Conservation (phyloP, 2,329 filamentous ascomycete genomes). For the Alternaria brassicae region DNA sequence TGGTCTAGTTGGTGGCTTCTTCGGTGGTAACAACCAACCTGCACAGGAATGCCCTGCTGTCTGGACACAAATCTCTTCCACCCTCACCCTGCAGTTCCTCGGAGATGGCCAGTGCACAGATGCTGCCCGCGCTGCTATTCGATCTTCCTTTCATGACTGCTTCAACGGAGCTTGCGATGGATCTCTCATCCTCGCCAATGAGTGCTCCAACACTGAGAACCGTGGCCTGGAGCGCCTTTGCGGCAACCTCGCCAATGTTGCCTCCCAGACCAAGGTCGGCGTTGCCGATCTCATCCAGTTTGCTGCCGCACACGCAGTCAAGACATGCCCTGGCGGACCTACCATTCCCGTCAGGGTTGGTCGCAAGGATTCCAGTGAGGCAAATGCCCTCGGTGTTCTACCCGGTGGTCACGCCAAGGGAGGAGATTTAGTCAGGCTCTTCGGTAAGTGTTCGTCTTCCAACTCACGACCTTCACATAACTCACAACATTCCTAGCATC, state of each 20-base stretch:
- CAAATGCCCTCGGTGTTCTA: slow-evolving; percentile 34
- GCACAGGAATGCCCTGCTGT: slow-evolving; percentile 37
- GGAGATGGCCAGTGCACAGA: slow-evolving; percentile 47
- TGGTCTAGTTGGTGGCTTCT: slow-evolving; percentile 7
- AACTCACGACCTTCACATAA: background rate
- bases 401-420: slow-evolving; percentile 26
- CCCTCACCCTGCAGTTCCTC: slow-evolving; percentile 44
- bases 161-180: slow-evolving; percentile 49
- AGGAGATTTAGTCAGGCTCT: slow-evolving; percentile 37
- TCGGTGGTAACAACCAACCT: slow-evolving; percentile 11
- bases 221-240: slow-evolving; percentile 55
- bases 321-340: slow-evolving; percentile 47
- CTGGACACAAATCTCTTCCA: slow-evolving; percentile 43
- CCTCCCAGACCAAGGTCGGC: slow-evolving; percentile 49
- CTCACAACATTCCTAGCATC: slow-evolving; percentile 19
- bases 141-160: slow-evolving; percentile 47
- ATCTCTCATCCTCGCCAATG: slow-evolving; percentile 46
- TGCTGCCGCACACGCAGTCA: slow-evolving; percentile 48
- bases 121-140: slow-evolving; percentile 46
- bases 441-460: slow-evolving; percentile 26
- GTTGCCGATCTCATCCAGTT: slow-evolving; percentile 49
- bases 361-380: slow-evolving; percentile 38
- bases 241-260: slow-evolving; percentile 50
- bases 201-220: slow-evolving; percentile 51
- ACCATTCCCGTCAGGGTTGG: slow-evolving; percentile 45